These are phyloP conservation scores for Thielaviopsis populi DNA, from an alignment of 2,329 filamentous ascomycete species.

Conservation along the genomic window DNA sequence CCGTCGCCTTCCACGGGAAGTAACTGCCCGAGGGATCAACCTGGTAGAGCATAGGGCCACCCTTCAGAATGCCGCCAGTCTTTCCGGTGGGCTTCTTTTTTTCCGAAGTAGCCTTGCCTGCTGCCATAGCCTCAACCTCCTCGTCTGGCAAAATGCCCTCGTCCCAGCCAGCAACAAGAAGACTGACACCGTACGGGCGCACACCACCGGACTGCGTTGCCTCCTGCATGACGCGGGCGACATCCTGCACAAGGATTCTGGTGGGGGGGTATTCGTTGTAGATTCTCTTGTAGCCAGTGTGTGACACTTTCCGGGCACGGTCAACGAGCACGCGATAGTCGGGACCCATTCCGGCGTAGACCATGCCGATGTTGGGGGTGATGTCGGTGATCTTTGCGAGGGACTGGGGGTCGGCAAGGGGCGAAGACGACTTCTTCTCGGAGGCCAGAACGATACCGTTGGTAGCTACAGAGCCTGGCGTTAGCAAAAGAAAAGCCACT, in stretches of 20 bases:
- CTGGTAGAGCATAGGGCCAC: constrained; percentile 93
- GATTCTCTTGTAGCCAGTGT: constrained; percentile 97
- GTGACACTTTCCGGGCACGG: constrained; percentile 93
- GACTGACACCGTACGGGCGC: constrained; percentile 85
- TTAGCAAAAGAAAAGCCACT: constrained; percentile 18
- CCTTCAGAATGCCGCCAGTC: constrained; percentile 90
- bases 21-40: constrained; percentile 98
- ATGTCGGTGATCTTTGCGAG: constrained; percentile 95
- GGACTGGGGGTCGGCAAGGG: constrained; percentile 86
- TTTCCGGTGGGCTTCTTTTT: constrained; percentile 68
- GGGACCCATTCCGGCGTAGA: constrained; percentile 97
- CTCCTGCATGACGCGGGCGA: constrained; percentile 96
- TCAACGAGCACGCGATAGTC: constrained; percentile 97
- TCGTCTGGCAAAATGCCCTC: constrained; percentile 84
- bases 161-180: constrained; percentile 95
- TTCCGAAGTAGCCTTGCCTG: constrained; percentile 39
- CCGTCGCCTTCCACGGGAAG: constrained; percentile 98
- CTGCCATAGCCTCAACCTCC: constrained; percentile 41
- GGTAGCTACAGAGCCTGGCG: constrained; percentile 47
- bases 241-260: constrained; percentile 96
- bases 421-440: constrained; percentile 98
- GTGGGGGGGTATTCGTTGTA: constrained; percentile 99
- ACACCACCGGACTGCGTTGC: constrained; percentile 97
- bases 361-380: constrained; percentile 98
- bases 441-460: constrained; percentile 98